Evolutionary conservation across 192 early-diverging fungal genomes (phyloP).

Genomic region (Entophlyctis luteolus): DNA sequence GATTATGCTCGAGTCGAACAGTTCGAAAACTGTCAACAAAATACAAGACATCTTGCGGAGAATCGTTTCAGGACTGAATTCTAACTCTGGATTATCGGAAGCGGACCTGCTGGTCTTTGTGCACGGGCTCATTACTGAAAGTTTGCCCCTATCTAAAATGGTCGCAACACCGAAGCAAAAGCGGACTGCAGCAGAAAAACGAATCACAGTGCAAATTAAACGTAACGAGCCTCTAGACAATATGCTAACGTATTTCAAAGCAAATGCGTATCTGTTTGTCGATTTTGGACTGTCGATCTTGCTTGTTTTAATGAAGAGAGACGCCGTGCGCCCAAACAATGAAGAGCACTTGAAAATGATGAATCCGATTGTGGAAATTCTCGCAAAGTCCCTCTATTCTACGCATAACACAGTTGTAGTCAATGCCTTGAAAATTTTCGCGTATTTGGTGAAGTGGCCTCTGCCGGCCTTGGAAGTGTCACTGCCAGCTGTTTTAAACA

Average conservation of each 20-base stretch:
- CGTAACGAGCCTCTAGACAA: conserved; percentile 49
- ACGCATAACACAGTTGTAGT: conserved; percentile 67
- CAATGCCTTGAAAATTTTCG: conserved; percentile 68
- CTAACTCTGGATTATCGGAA: conserved; percentile 65
- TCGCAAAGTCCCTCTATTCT: conserved; percentile 82
- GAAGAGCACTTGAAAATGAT: conserved; percentile 65
- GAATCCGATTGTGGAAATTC: conserved; percentile 73
- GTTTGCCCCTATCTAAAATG: conserved; percentile 65
- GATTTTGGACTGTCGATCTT: conserved; percentile 89
- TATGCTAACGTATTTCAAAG: conserved; percentile 71
- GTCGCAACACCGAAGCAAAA: conserved; percentile 47
- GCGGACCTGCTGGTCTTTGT: conserved; percentile 75
- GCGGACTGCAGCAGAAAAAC: conserved; percentile 52
- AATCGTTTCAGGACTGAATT: conserved; percentile 73
- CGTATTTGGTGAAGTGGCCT: conserved; percentile 64
- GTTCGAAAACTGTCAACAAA: conserved; percentile 66
- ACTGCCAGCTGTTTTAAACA: conserved; percentile 70
- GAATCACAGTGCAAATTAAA: conserved; percentile 65
- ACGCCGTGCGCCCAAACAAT: conserved; percentile 39
- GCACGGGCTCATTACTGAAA: conserved; percentile 83
- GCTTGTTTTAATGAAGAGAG: conserved; percentile 56
- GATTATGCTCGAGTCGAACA: conserved; percentile 78
- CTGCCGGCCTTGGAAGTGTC: conserved; percentile 65
- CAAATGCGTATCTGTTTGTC: conserved; percentile 87
- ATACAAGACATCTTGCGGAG: conserved; percentile 76